Percentiles rank a stretch among this genome's conserved stretches.
These are phyloP conservation scores for Eucalyptus cloeziana DNA, from an alignment of 345 rosid species.

Conservation along the genomic window DNA sequence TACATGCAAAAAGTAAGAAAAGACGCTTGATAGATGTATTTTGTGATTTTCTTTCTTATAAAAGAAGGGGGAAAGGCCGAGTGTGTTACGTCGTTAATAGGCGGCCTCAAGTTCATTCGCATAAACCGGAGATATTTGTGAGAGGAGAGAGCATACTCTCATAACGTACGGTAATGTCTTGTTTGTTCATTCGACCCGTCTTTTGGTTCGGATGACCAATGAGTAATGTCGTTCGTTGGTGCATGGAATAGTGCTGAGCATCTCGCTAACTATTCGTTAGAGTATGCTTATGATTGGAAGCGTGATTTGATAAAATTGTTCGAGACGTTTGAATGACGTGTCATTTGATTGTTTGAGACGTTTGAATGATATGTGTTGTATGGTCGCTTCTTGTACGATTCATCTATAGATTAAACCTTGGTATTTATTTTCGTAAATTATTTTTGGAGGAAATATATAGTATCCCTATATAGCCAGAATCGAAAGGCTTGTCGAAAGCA, in stretches of 20 bases:
- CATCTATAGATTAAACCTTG: not conserved
- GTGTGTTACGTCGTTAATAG: not conserved
- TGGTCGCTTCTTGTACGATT: not conserved
- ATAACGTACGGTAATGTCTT: rapidly evolving
- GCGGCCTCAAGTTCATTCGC: not conserved
- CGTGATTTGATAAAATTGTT: not conserved
- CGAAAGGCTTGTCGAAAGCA: not conserved
- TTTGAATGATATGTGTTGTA: not conserved
- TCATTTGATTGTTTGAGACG: rapidly evolving
- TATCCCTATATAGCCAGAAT: not conserved
- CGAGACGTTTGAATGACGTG: rapidly evolving
- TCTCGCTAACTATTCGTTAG: not conserved
- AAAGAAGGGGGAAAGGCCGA: not conserved
- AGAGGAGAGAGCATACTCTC: not conserved
- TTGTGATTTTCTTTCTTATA: not conserved
- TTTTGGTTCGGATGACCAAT: not conserved
- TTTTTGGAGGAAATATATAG: not conserved
- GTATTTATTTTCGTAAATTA: not conserved
- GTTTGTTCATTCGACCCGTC: not conserved
- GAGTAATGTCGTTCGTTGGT: not conserved
- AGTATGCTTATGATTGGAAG: not conserved
- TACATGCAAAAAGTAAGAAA: not conserved
- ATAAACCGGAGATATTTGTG: rapidly evolving
- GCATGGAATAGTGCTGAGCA: not conserved
- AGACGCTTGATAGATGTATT: not conserved